Conservation (phyloP, 345 rosid species). For the Populus ilicifolia region DNA sequence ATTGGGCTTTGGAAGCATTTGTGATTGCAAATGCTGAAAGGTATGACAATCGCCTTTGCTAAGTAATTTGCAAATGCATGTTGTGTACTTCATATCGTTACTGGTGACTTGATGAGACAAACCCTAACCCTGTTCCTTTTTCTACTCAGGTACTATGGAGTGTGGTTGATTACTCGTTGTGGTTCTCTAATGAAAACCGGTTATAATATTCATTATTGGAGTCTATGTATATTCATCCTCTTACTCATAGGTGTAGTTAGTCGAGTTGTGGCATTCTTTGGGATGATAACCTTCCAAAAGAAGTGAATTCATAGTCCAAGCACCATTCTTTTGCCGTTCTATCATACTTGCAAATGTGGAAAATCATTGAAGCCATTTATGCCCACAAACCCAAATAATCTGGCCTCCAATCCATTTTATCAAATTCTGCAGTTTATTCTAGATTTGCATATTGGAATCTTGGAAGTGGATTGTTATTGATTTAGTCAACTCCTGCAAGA, state of each 20-base stretch:
- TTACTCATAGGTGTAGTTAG: conserved; percentile 44
- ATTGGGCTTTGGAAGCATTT: conserved; percentile 88
- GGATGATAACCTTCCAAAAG: conserved; percentile 67
- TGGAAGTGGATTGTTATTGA: not conserved
- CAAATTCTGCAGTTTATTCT: not conserved
- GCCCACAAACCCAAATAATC: not conserved
- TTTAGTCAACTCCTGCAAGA: not conserved
- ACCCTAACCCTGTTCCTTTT: not conserved
- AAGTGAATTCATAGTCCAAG: conserved; percentile 31
- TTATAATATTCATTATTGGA: conserved; percentile 57
- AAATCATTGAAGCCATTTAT: not conserved
- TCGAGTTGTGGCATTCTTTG: conserved; percentile 53
- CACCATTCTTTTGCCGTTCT: not conserved
- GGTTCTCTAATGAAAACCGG: conserved; percentile 54
- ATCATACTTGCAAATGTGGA: not conserved
- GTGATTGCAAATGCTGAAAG: conserved; percentile 75
- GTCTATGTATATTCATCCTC: conserved; percentile 52
- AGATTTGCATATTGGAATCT: not conserved
- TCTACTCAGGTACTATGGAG: conserved; percentile 68
- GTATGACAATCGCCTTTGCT: conserved; percentile 26
- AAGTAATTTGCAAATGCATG: not conserved
- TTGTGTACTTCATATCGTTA: too few relatives aligned
- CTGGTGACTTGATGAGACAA: not conserved
- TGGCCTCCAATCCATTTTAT: not conserved
- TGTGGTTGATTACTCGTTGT: conserved; percentile 86